Conservation (phyloP, 176 grass and related monocot genomes). For the Hordeum marinum region DNA sequence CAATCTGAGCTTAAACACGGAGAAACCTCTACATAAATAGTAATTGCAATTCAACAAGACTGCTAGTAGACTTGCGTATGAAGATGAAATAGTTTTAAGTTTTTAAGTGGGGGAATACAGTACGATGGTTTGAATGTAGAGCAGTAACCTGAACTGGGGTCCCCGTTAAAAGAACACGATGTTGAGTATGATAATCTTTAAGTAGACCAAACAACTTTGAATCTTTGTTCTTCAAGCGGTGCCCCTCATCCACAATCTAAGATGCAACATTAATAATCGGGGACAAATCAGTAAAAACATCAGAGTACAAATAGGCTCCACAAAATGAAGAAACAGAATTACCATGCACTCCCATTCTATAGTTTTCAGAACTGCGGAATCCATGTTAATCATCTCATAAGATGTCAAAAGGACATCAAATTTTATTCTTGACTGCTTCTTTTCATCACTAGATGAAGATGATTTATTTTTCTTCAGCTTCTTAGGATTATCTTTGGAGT, state of each 20-base stretch:
- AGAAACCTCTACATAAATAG: not conserved
- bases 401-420: slow-evolving; percentile 99
- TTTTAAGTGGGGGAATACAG: not conserved
- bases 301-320: slow-evolving; percentile 3
- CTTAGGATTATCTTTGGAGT: slow-evolving; percentile 67
- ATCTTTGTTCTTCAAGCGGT: slow-evolving; percentile 98
- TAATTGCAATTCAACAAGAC: not conserved
- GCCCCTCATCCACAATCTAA: slow-evolving; percentile 97
- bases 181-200: slow-evolving; percentile 89
- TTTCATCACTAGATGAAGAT: slow-evolving; percentile 49
- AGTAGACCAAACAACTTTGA: slow-evolving; percentile 94
- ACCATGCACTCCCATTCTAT: slow-evolving; percentile 99
- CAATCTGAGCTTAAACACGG: not conserved
- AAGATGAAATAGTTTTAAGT: slow-evolving; percentile 7
- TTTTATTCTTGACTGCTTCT: slow-evolving; percentile 82
- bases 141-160: slow-evolving; percentile 89
- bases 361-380: slow-evolving; percentile 73
- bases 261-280: slow-evolving; percentile 13
- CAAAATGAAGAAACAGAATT: slow-evolving; percentile 33
- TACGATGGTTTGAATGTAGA: slow-evolving; percentile 1
- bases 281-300: slow-evolving; percentile 4
- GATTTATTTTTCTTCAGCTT: slow-evolving; percentile 86
- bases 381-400: slow-evolving; percentile 99
- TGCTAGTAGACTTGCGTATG: not conserved
- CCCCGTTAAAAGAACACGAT: slow-evolving; percentile 97